phyloP scores from a whole-genome alignment of 2,329 filamentous ascomycete species.

The Fusarium nanum region DNA sequence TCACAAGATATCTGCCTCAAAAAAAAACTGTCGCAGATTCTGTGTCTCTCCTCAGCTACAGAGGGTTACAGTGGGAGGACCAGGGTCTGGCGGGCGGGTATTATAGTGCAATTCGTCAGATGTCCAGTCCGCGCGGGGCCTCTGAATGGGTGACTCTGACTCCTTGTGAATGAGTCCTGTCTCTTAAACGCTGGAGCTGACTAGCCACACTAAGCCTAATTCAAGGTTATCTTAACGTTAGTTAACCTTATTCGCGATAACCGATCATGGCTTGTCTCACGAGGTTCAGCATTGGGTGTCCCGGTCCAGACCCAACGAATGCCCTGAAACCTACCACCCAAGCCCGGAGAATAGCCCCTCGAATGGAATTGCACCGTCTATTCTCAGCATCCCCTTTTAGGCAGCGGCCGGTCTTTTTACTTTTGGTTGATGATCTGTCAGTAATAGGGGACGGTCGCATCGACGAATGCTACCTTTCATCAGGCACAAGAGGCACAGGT shows the following conservation, averaged over 20 bases:
- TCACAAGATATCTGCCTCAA: neutral
- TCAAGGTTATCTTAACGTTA: constrained; percentile 9
- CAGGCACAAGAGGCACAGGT: constrained; percentile 1
- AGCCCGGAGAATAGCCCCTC: constrained; percentile 28
- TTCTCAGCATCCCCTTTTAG: neutral
- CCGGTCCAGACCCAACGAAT: neutral
- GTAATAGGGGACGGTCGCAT: constrained; percentile 15
- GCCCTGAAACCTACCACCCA: constrained; percentile 17
- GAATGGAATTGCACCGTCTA: constrained; percentile 11
- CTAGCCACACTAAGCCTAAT: constrained; percentile 15
- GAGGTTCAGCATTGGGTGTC: neutral
- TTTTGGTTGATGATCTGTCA: neutral
- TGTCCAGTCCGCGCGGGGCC: constrained; percentile 4
- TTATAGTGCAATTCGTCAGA: constrained; percentile 10
- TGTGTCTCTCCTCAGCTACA: neutral
- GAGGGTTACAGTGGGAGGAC: neutral
- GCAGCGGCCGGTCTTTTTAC: constrained; percentile 2
- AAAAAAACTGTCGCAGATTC: neutral
- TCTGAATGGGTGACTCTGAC: neutral
- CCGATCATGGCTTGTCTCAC: constrained; percentile 31
- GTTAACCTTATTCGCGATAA: constrained; percentile 27
- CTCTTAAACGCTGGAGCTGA: neutral
- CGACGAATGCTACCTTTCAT: neutral
- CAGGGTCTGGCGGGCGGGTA: neutral
- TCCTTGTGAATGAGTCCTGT: neutral